phyloP scores from a whole-genome alignment of 2,329 filamentous ascomycete genomes.

The Fusarium phyllophilum region DNA sequence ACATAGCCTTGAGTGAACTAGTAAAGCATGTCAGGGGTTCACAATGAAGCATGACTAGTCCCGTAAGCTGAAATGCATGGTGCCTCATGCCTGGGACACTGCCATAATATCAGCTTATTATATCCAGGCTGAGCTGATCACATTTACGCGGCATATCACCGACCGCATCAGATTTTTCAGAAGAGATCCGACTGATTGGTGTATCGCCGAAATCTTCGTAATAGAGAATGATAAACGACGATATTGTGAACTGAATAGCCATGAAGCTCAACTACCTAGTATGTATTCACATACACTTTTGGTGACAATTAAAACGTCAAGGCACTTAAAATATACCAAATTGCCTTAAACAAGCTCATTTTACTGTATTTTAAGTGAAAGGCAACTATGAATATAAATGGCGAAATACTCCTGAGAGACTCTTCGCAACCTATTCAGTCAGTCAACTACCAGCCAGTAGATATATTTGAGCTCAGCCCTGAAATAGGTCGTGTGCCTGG shows the following conservation, averaged over 20 bases:
- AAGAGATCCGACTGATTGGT: neutral
- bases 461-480: neutral
- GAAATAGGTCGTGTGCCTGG: neutral
- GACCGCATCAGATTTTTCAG: neutral
- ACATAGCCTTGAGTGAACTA: conserved; percentile 9
- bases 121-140: neutral
- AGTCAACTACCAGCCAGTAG: neutral
- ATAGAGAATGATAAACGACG: neutral
- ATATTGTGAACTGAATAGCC: neutral
- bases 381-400: neutral
- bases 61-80: conserved; percentile 19
- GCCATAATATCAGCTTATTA: conserved; percentile 14
- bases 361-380: neutral
- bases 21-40: conserved; percentile 10
- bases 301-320: neutral
- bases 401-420: neutral
- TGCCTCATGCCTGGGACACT: conserved; percentile 1
- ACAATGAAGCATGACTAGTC: neutral
- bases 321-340: neutral
- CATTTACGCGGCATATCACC: neutral
- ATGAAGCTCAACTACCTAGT: neutral
- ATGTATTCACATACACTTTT: neutral
- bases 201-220: neutral
- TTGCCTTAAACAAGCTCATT: no score
- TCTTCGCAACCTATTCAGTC: neutral